Evolutionary conservation across 352 stramenopile genomes (phyloP).

Genomic region (Globisporangium nunn): DNA sequence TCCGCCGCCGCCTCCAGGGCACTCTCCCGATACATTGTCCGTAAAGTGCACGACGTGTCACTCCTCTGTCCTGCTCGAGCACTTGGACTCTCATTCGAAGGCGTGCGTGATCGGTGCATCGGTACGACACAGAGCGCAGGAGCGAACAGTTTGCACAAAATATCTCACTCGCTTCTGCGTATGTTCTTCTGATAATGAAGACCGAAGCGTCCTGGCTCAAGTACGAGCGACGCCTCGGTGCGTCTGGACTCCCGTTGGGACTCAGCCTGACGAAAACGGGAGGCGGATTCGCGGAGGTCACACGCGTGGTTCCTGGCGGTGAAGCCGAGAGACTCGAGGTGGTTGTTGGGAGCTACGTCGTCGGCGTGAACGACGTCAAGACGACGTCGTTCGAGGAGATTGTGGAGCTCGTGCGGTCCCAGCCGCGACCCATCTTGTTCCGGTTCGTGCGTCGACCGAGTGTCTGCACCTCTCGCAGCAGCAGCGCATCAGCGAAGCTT

Average conservation of each 20-base stretch:
- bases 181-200: constrained; percentile 11
- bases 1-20: background rate
- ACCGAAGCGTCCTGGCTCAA: constrained; percentile 39
- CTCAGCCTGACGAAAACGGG: constrained; percentile 68
- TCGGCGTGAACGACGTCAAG: constrained; percentile 52
- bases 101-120: constrained; percentile 36
- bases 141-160: background rate
- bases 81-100: constrained; percentile 59
- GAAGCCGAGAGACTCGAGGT: constrained; percentile 53
- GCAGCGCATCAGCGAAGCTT: background rate
- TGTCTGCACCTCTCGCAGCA: background rate
- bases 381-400: constrained; percentile 70
- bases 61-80: constrained; percentile 29
- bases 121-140: constrained; percentile 16
- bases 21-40: constrained; percentile 10
- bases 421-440: constrained; percentile 53
- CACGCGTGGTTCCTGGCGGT: constrained; percentile 44
- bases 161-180: background rate
- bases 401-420: constrained; percentile 43
- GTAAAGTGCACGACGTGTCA: constrained; percentile 76
- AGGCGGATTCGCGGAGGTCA: constrained; percentile 65
- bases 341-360: constrained; percentile 65
- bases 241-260: constrained; percentile 35
- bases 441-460: constrained; percentile 51
- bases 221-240: constrained; percentile 51